Percentiles rank a stretch among this genome's conserved stretches.
Conservation (phyloP, 2,329 filamentous ascomycete genomes). For the Neonectria neomacrospora region DNA sequence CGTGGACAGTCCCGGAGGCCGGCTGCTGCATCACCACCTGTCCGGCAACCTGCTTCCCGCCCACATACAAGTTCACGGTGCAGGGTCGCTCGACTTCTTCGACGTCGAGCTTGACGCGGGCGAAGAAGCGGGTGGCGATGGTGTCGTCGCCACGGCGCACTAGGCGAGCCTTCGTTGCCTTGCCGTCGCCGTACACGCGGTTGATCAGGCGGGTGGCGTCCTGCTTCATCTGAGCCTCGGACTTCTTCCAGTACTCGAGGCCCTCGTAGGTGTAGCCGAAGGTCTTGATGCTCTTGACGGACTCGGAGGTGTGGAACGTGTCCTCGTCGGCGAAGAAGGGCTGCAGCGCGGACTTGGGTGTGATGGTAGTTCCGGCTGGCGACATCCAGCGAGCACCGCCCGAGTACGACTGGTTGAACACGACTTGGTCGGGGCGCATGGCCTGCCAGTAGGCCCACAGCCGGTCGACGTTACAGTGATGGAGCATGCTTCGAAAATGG, state of each 20-base stretch:
- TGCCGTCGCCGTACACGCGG: constrained; percentile 43
- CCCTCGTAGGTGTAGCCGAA: constrained; percentile 56
- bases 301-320: constrained; percentile 56
- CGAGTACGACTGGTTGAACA: constrained; percentile 51
- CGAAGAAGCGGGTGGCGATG: constrained; percentile 50
- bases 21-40: constrained; percentile 53
- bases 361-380: constrained; percentile 52
- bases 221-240: constrained; percentile 43
- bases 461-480: constrained; percentile 70
- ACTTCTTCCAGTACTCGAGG: constrained; percentile 51
- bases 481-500: constrained; percentile 52
- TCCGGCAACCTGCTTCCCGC: constrained; percentile 47
- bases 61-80: constrained; percentile 49
- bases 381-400: constrained; percentile 55
- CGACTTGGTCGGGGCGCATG: constrained; percentile 50
- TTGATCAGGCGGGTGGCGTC: constrained; percentile 50
- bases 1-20: constrained; percentile 46
- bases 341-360: constrained; percentile 58
- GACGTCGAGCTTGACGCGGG: constrained; percentile 48
- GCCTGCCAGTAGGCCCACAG: constrained; percentile 68
- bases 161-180: constrained; percentile 15
- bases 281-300: constrained; percentile 46
- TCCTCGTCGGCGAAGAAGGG: constrained; percentile 59
- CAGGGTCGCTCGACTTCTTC: constrained; percentile 51
- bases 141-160: constrained; percentile 23